These are phyloP conservation scores for Daldinia grandis DNA, from an alignment of 495 filamentous ascomycete genomes.

Conservation along the genomic window DNA sequence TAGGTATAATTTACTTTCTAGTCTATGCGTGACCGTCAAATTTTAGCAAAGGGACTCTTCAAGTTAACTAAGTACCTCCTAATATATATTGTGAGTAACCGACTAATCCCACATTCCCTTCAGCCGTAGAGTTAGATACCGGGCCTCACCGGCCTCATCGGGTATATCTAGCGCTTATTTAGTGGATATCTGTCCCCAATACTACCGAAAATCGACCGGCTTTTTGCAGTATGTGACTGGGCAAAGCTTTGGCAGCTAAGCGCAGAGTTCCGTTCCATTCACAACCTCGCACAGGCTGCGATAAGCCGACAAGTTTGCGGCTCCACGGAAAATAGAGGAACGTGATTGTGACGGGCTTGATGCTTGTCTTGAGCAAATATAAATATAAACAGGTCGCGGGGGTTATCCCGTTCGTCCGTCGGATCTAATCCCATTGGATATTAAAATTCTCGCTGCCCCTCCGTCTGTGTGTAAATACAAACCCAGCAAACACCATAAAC, in stretches of 20 bases:
- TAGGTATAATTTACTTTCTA: no score
- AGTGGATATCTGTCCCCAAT: constrained; percentile 12
- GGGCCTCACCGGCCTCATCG: constrained; percentile 17
- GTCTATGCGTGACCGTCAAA: no score
- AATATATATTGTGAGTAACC: not conserved
- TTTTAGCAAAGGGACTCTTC: not conserved
- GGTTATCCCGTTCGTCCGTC: not conserved
- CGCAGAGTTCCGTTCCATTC: not conserved
- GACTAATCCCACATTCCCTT: not conserved
- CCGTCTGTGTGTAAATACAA: not conserved
- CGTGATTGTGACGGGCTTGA: not conserved
- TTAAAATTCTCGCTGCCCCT: constrained; percentile 1
- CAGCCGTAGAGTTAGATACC: not conserved
- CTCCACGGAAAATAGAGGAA: not conserved
- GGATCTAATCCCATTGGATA: not conserved
- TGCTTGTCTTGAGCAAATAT: constrained; percentile 1
- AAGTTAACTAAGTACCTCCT: not conserved
- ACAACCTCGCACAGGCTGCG: not conserved
- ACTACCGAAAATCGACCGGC: constrained; percentile 28
- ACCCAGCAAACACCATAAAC: not conserved
- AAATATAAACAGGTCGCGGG: constrained; percentile 6
- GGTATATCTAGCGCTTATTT: constrained; percentile 24
- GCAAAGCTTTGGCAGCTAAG: not conserved
- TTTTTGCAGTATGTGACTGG: not conserved
- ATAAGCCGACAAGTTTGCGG: constrained; percentile 1